Evolutionary conservation across 2,329 filamentous ascomycete genomes (phyloP).

Genomic region (Claviceps quebecensis): DNA sequence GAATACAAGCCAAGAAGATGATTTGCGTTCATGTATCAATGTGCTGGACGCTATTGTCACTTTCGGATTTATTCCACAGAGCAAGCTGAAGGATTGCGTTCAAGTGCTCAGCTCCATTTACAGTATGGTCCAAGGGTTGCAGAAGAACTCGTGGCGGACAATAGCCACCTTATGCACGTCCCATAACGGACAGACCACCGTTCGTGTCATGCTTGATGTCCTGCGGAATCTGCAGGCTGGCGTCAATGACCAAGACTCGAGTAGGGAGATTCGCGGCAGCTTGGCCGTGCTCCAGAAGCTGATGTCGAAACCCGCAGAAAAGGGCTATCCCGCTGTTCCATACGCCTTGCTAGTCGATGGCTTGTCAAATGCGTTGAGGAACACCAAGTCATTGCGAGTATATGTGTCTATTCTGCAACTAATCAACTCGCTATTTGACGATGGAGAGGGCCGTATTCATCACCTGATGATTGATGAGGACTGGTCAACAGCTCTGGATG

Average conservation of each 20-base stretch:
- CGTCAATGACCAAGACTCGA: conserved; percentile 34
- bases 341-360: conserved; percentile 45
- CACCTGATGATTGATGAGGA: conserved; percentile 49
- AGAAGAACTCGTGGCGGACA: conserved; percentile 54
- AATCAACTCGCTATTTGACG: conserved; percentile 41
- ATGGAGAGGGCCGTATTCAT: conserved; percentile 37
- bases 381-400: conserved; percentile 30
- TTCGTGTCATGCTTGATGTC: conserved; percentile 51
- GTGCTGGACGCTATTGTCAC: conserved; percentile 59
- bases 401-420: conserved; percentile 34
- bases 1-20: conserved; percentile 48
- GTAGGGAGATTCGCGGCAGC: conserved; percentile 46
- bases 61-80: conserved; percentile 52
- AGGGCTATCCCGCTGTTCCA: conserved; percentile 46
- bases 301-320: conserved; percentile 42
- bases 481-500: conserved; percentile 46
- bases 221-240: conserved; percentile 34
- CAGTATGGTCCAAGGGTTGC: conserved; percentile 45
- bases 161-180: conserved; percentile 58
- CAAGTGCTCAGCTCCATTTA: conserved; percentile 61
- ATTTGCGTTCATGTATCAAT: conserved; percentile 52
- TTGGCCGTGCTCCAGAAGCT: conserved; percentile 50
- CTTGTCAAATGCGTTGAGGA: conserved; percentile 34
- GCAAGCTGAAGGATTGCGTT: conserved; percentile 50
- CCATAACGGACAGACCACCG: conserved; percentile 56